Conservation (phyloP, 176 grass and related monocot species). For the Pontederia paniculata region DNA sequence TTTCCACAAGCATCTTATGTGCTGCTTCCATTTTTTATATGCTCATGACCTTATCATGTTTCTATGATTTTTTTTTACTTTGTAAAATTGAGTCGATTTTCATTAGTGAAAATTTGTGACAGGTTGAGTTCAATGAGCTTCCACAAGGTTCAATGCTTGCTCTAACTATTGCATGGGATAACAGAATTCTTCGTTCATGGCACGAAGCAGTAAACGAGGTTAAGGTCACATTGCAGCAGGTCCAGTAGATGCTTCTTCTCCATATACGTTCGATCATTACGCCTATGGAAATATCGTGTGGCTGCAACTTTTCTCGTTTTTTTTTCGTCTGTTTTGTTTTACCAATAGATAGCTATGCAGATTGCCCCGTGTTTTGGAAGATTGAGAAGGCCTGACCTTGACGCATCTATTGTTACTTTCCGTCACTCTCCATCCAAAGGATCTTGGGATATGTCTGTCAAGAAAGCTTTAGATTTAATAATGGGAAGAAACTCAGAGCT, state of each 20-base stretch:
- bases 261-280: too few relatives aligned
- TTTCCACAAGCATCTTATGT: neutral
- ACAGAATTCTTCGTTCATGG: conserved; percentile 65
- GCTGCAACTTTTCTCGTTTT: too few relatives aligned
- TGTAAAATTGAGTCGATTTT: too few relatives aligned
- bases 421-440: conserved; percentile 67
- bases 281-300: too few relatives aligned
- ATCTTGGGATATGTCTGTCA: conserved; percentile 82
- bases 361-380: conserved; percentile 43
- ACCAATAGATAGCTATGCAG: conserved; percentile 31
- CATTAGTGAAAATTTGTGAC: too few relatives aligned
- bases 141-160: conserved; percentile 66
- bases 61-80: too few relatives aligned
- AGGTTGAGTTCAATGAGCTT: conserved; percentile 88
- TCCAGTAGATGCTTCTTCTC: neutral
- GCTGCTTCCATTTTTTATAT: neutral
- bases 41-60: neutral
- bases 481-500: conserved; percentile 52
- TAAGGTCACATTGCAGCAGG: conserved; percentile 52
- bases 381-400: conserved; percentile 31
- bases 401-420: conserved; percentile 44
- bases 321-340: neutral
- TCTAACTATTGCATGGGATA: conserved; percentile 62
- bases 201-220: conserved; percentile 36
- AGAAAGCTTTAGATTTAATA: conserved; percentile 76